Evolutionary conservation across 1,139 yeast genomes (phyloP), one percentile per base, ranked within the genome.

Genomic region (Yamadazyma atmosphaerica): DNA sequence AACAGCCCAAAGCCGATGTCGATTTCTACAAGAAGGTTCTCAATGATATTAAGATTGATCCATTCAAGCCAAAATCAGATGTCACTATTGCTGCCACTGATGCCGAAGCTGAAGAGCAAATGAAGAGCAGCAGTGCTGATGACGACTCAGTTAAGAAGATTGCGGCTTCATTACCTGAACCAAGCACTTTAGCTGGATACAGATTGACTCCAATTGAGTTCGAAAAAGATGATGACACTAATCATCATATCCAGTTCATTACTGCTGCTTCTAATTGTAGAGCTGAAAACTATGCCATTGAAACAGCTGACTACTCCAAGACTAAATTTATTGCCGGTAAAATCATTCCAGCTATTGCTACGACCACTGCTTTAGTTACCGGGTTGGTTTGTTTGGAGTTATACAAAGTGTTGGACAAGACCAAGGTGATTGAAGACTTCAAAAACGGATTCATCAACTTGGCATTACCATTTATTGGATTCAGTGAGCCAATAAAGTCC

Each of bases 301-400:
- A 85, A 53, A 63, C 85, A 45, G 92, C 85, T 22, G 94, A 83
- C 57, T 79, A 78, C 41, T 77, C 77, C 38, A 84, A 82, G 65
- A 86, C 94, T 23, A 86, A 86, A 59, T 83, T 85, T 48, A 85
- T 85, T 59, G 95, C 95, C 12, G 98, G 98, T 39, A 83, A 94
- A 63, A 92, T 92, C 50, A 90, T 92, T 50, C 99, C 99, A 10
- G 98, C 98, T 13, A 92, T 92, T 71, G 98, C 98, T 27, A 92
- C 99, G 2, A 94, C 99, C 4, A 92, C 99, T 15, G 95, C 97
- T 10, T 72, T 90, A 52, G 98, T 92, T 11, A 88, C 98, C 4
- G 99, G 99, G 33, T 74, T 92, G 55, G 95, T 89, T 29, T 87
- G 95, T 56, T 72, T 92, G 51, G 99, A 92, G 65, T 73, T 92